phyloP scores from a whole-genome alignment of 331 rosid species.

The Quercus phellos region DNA sequence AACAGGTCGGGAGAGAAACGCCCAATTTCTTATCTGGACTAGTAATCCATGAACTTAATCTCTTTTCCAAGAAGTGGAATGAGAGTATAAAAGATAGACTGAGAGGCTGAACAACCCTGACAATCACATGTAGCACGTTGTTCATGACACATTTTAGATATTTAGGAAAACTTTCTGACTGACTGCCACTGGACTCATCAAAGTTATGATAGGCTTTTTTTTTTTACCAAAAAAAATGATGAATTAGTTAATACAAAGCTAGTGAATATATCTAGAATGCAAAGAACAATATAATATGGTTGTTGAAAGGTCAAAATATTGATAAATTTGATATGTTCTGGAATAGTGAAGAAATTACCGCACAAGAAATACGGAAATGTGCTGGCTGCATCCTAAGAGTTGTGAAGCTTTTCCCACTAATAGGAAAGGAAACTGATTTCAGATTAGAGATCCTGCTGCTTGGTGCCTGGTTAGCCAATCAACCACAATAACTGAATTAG shows the following conservation, averaged over 20 bases:
- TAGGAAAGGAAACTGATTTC: slow-evolving; percentile 51
- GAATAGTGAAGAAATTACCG: slow-evolving; percentile 38
- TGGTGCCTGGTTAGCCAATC: slow-evolving; percentile 41
- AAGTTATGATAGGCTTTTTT: neutral
- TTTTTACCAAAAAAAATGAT: neutral
- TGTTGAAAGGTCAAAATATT: neutral
- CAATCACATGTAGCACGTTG: neutral
- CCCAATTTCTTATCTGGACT: neutral
- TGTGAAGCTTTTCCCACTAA: slow-evolving; percentile 46
- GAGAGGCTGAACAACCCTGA: neutral
- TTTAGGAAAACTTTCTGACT: neutral
- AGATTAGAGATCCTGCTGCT: slow-evolving; percentile 35
- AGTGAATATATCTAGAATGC: neutral
- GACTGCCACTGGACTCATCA: neutral
- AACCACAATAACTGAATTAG: slow-evolving; percentile 18
- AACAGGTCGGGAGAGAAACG: neutral
- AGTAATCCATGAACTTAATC: neutral
- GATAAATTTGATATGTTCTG: neutral
- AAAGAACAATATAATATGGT: neutral
- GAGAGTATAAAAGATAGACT: neutral
- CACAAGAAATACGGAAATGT: slow-evolving; percentile 48
- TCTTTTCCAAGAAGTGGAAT: neutral
- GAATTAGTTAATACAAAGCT: neutral
- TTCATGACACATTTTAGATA: neutral
- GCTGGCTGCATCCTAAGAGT: slow-evolving; percentile 39